Percentiles rank a stretch among this genome's conserved stretches.
Conservation (phyloP, 148 eudicot genomes). For the Amaranthus cruentus region DNA sequence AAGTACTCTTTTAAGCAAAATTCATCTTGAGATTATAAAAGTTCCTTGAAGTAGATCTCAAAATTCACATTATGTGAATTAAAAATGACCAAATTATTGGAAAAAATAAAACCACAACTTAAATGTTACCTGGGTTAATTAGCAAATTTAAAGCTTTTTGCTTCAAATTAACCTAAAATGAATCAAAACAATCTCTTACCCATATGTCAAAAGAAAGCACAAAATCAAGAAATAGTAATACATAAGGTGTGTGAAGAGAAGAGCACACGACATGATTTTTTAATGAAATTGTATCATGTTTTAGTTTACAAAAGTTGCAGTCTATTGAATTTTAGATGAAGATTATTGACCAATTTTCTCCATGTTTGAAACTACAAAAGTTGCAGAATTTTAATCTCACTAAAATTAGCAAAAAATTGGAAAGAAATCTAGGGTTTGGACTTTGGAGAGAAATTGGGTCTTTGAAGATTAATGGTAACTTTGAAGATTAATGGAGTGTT, state of each 20-base stretch:
- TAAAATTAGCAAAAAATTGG: too few species aligned
- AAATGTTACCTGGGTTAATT: background rate
- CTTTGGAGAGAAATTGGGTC: too few species aligned
- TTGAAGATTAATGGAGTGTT: too few species aligned
- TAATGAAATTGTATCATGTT: too few species aligned
- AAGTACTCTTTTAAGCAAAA: conserved; percentile 8
- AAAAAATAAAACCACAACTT: background rate
- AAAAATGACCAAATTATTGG: background rate
- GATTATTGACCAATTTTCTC: too few species aligned
- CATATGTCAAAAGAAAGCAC: background rate
- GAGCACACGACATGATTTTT: background rate
- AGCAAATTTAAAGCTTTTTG: background rate
- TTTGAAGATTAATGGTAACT: too few species aligned
- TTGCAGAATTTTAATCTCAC: too few species aligned
- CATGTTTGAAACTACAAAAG: too few species aligned
- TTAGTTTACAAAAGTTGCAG: too few species aligned
- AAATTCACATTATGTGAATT: background rate
- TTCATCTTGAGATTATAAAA: background rate
- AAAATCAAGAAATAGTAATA: background rate
- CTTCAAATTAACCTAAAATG: background rate
- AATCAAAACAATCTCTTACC: background rate
- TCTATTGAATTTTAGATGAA: too few species aligned
- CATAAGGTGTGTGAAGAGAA: background rate
- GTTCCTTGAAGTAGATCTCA: conserved; percentile 4
- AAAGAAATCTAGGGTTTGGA: too few species aligned